A percentile compares a stretch with the other conserved stretches of the same genome.
Conservation (phyloP, 1,284 basidiomycete genomes). For the Austropuccinia psidii region DNA sequence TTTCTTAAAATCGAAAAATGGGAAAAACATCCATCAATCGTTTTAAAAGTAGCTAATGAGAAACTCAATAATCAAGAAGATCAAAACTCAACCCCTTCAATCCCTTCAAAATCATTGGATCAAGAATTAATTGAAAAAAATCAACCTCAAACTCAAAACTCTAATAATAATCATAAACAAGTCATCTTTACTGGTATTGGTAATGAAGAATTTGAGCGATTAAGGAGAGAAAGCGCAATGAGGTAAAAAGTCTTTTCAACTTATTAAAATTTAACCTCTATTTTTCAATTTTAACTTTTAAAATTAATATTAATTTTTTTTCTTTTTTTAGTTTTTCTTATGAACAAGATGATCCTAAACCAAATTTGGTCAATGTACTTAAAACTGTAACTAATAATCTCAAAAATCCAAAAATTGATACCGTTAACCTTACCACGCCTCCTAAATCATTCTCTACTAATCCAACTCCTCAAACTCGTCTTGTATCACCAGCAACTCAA, state of each 20-base stretch:
- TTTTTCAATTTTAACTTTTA: not conserved
- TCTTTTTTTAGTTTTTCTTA: conserved; percentile 15
- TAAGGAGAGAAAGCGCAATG: conserved; percentile 32
- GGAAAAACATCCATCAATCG: conserved; percentile 28
- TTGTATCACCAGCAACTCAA: conserved; percentile 26
- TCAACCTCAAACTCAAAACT: not conserved
- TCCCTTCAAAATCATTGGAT: no score
- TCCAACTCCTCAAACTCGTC: conserved; percentile 1
- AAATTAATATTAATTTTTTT: not conserved
- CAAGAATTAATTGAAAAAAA: no score
- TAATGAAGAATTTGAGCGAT: conserved; percentile 26
- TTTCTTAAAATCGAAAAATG: conserved; percentile 36
- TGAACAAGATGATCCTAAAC: conserved; percentile 28
- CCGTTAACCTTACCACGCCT: not conserved
- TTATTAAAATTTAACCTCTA: not conserved
- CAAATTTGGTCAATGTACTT: not conserved
- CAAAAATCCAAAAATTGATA: not conserved
- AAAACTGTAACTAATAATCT: not conserved
- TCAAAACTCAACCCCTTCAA: not conserved
- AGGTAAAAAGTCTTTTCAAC: not conserved
- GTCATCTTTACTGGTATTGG: not conserved
- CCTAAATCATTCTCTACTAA: not conserved
- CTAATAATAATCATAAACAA: not conserved
- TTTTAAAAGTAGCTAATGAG: conserved; percentile 25
- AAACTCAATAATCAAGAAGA: not conserved